Evolutionary conservation across 2,329 filamentous ascomycete species (phyloP).

Genomic region (Pyricularia grisea): DNA sequence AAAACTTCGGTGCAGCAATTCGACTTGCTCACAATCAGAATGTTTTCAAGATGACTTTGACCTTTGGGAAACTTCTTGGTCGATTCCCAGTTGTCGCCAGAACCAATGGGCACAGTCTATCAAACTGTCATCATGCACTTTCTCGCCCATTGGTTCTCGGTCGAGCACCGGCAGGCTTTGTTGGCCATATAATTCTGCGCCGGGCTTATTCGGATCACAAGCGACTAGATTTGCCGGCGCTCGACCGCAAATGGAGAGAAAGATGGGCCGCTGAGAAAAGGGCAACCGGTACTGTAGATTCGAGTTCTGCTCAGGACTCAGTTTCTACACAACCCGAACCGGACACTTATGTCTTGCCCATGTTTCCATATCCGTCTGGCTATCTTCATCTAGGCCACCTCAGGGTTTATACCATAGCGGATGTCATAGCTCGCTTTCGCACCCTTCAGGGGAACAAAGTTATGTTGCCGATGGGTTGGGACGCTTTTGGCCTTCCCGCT

Average conservation of each 20-base stretch:
- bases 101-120: not conserved
- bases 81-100: constrained; percentile 13
- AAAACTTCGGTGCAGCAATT: not conserved
- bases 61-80: constrained; percentile 18
- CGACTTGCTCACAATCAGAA: constrained; percentile 7
- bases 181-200: constrained; percentile 7
- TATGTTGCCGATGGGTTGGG: constrained; percentile 88
- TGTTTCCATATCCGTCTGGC: constrained; percentile 91
- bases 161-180: constrained; percentile 4
- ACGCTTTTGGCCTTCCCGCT: constrained; percentile 82
- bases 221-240: constrained; percentile 33
- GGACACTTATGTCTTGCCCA: constrained; percentile 66
- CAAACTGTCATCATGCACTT: constrained; percentile 4
- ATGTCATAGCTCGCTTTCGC: constrained; percentile 70
- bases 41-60: constrained; percentile 18
- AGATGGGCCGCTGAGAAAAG: constrained; percentile 26
- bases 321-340: constrained; percentile 13
- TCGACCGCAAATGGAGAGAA: constrained; percentile 44
- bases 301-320: constrained; percentile 5
- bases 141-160: constrained; percentile 5
- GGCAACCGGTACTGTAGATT: constrained; percentile 5
- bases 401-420: constrained; percentile 83
- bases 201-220: constrained; percentile 23
- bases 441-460: constrained; percentile 66
- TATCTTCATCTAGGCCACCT: constrained; percentile 80